Evolutionary conservation across 805 yeast species (phyloP), one percentile per base, ranked within the genome.

Genomic region (Ogataea salicorniae): DNA sequence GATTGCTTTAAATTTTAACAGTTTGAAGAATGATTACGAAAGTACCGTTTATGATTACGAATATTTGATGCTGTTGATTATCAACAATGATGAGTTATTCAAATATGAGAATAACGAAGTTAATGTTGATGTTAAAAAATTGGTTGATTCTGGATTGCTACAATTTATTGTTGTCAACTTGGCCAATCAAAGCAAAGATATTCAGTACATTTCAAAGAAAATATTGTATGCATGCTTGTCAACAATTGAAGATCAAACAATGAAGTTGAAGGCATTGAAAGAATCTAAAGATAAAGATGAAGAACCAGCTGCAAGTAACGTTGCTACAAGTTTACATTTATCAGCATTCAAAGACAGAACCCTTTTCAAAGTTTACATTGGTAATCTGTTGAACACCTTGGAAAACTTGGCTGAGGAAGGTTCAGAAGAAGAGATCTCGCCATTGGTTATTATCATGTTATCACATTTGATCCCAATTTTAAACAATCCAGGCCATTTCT

Each of bases 21-120:
- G 55, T 33, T 48, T 54, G 17, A 48, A 56, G 15, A 58, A 63
- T 34, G 46, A 53, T 2, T 68, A 68, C 40, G 51, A 53, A 8
- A 51, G 63, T 1, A 61, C 70, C 0, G 53, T 68, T 6, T 87
- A 90, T 62, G 92, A 88, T 59, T 75, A 81, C n/a, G 81, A 84
- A 58, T 87, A 90, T 57, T 56, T 90, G 35, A 62, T 87, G 50
- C 68, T 84, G 46, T 59, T 83, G 50, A 64, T 83, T 5, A 61
- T 84, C 35, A 84, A 82, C 60, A 85, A 81, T 55, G 82, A 79
- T 5, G 91, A 85, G 51, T 67, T 86, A 33, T 74, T 85, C 38
- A 64, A 60, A 26, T 47, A 66, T 14, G 53, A 42, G 46, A 55
- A 39, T 49, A 50, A 51, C 9, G 51, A 48, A 1, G 41, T 54